Evolutionary conservation across 2,329 filamentous ascomycete species (phyloP), one percentile per base, ranked within the genome.

Genomic region (Emergomyces orientalis): DNA sequence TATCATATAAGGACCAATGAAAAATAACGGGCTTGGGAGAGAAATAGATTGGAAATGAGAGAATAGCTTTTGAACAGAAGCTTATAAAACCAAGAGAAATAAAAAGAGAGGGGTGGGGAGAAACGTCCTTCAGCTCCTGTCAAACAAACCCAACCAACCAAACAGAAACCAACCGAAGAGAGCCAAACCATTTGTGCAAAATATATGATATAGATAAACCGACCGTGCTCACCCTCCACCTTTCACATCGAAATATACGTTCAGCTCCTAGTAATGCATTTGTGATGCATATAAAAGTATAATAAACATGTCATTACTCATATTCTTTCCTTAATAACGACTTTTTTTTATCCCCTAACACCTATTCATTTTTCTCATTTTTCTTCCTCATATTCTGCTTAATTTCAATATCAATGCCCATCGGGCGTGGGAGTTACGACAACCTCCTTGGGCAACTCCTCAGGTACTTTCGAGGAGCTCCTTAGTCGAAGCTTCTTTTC

Each of bases 401-500:
- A 9, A 8, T 9, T 56, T 34, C 6, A 14, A 3, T 6, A 25
- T 56, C 54, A 51, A 51, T 25, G 19, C 3, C 34, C 34, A 17
- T 27, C 47, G n/a, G 54, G 19, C n/a, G 9, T 39, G 8, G 56
- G 27, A 13, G 25, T n/a, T 14, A 45, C 25, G 2, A 6, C 27
- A 8, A 14, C 41, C 22, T 43, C 22, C 17, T 59, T 59, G 8
- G 56, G 25, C 39, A 34, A 2, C 14, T 43, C 41, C 22, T 45
- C 39, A n/a, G 37, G 39, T 7, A 47, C 30, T 25, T 39, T 45
- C 9, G 58, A 58, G 17, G 62, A 27, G 43, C 43, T 57, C 39
- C 71, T 68, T 32, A 78, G 71, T 64, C 75, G 77, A 62, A 82
- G 68, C 68, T 82, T 81, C 73, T 78, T 78, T 69, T 81, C 80